Base-by-base conservation (phyloP, 768 basidiomycete species). In the Panellus pusillus region DNA sequence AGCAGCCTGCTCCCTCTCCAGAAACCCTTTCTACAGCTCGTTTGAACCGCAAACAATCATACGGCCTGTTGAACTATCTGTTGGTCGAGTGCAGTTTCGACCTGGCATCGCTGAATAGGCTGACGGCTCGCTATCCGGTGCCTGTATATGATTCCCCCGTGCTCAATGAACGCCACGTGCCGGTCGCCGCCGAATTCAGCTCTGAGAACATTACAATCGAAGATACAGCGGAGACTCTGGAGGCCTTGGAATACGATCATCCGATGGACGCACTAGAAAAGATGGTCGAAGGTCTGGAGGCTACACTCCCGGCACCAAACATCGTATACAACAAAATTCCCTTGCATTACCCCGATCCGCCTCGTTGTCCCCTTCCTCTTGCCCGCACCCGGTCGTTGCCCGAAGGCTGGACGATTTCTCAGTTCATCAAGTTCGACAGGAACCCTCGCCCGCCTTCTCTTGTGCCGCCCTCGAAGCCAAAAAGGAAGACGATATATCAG, bases 21-120 rank as follows among this genome's bases (percentile, higher is more conserved):
- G 17, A 11, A n/a, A 39, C 38, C 48, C 53, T 20, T 52, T 6
- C 35, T 44, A 11, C 41, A 9, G 14, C 4, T 6, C 57, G 18
- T 43, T 36, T 54, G 19, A 44, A 20, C 28, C 47, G 52, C 38
- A 54, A 51, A 28, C 24, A 50, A 13, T 54, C 52, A 5, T 17
- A 43, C 19, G 37, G 45, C 5, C n/a, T 50, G 24, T 38, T 55
- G 40, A 49, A 60, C 32, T 60, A 55, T 46, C 42, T 60, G 9
- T n/a, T 52, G 35, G 42, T 52, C 47, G 50, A 60, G 24, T 55
- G 58, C 36, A 49, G 58, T 20, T 60, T 40, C 54, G 58, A 60
- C 32, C 18, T 52, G 43, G 54, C 28, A 1, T 48, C 54, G 2
- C 37, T 60, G 54, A 11, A 32, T n/a, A 35, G 18, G 2, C 35